These are phyloP conservation scores for Mycena sanguinolenta DNA, from an alignment of 768 basidiomycete species.

Conservation along the genomic window DNA sequence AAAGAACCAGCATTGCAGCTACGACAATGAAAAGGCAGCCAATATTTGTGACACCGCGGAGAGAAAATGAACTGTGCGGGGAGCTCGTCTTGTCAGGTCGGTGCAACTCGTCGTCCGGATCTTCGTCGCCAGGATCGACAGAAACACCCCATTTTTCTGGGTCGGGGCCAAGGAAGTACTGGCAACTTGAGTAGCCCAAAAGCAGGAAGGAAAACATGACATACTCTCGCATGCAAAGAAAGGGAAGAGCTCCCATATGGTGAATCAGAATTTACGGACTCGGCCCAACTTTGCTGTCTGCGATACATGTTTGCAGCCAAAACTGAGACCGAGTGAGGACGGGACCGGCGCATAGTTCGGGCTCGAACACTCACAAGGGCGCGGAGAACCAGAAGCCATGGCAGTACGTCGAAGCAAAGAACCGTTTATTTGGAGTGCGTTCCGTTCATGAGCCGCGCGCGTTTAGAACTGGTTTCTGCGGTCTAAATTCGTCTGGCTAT, in stretches of 20 bases:
- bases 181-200: neutral
- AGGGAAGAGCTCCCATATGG: conserved; percentile 34
- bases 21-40: conserved; percentile 63
- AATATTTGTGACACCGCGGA: conserved; percentile 77
- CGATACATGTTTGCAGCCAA: conserved; percentile 28
- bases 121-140: conserved; percentile 56
- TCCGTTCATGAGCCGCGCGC: conserved; percentile 1
- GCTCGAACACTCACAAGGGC: conserved; percentile 16
- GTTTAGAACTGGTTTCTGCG: neutral
- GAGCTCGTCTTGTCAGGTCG: conserved; percentile 48
- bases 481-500: neutral
- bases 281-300: conserved; percentile 31
- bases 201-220: conserved; percentile 38
- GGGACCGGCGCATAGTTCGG: neutral
- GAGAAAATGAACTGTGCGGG: conserved; percentile 61
- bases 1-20: conserved; percentile 28
- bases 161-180: conserved; percentile 68
- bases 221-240: conserved; percentile 35
- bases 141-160: conserved; percentile 71
- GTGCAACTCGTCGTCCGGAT: conserved; percentile 57
- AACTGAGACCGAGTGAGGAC: conserved; percentile 15
- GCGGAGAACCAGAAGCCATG: conserved; percentile 17
- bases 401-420: neutral
- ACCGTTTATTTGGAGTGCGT: neutral
- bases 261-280: conserved; percentile 35